Conservation (phyloP, 768 basidiomycete genomes). For the Gymnopilus junonius region DNA sequence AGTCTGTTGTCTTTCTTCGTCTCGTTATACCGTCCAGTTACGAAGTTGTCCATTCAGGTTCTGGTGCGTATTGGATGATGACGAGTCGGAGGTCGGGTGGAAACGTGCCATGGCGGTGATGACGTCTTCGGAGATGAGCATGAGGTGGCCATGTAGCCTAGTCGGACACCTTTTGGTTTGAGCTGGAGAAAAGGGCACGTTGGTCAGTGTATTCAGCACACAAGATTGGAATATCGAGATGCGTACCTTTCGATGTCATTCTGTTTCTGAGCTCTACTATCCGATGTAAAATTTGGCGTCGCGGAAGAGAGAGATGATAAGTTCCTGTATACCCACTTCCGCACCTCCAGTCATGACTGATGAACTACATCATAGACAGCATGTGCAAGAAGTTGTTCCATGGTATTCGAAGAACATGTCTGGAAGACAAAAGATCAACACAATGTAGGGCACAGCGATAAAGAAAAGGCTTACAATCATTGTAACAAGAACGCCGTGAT, state of each 20-base stretch:
- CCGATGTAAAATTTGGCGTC: conserved; percentile 82
- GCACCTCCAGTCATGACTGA: conserved; percentile 91
- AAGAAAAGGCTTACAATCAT: conserved; percentile 66
- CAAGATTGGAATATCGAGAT: neutral
- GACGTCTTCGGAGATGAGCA: conserved; percentile 93
- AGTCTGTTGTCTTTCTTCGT: conserved; percentile 82
- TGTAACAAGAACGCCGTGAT: conserved; percentile 72
- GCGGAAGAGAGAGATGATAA: conserved; percentile 84
- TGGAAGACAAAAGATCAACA: conserved; percentile 44
- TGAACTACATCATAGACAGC: conserved; percentile 96
- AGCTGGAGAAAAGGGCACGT: conserved; percentile 38
- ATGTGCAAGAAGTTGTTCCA: conserved; percentile 98
- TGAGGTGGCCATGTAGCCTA: conserved; percentile 97
- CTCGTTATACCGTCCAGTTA: conserved; percentile 82
- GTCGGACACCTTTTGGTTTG: conserved; percentile 75
- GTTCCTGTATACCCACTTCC: conserved; percentile 84
- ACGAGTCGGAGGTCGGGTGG: conserved; percentile 70
- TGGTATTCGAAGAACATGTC: conserved; percentile 95
- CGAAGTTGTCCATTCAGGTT: conserved; percentile 86
- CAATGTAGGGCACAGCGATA: neutral
- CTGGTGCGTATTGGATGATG: conserved; percentile 72
- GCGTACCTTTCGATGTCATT: conserved; percentile 80
- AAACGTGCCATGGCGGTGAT: conserved; percentile 88
- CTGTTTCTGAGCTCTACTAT: conserved; percentile 85
- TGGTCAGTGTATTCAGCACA: neutral